Percentiles rank a stretch among this genome's conserved stretches.
These are phyloP conservation scores for Dendrobium chrysotoxum DNA, from an alignment of 106 monocot species.

Conservation along the genomic window DNA sequence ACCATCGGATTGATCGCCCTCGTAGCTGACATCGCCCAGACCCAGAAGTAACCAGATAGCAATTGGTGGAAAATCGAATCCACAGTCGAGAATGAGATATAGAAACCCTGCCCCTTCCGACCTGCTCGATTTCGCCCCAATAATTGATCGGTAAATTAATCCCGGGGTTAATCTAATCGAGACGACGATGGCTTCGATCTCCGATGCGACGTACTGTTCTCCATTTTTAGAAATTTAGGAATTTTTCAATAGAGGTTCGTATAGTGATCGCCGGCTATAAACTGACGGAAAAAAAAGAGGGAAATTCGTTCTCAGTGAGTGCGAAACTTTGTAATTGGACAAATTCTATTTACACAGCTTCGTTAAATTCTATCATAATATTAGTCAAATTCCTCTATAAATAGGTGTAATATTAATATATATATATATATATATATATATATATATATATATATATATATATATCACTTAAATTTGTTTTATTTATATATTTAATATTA, in stretches of 20 bases:
- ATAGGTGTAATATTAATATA: no score
- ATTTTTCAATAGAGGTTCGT: neutral
- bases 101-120: neutral
- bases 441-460: no score
- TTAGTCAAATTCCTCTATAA: no score
- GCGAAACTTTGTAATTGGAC: neutral
- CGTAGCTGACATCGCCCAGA: conserved; percentile 12
- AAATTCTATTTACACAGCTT: no score
- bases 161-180: neutral
- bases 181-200: neutral
- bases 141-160: neutral
- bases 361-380: no score
- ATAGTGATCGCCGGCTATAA: neutral
- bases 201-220: neutral
- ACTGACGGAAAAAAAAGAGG: neutral
- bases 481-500: no score
- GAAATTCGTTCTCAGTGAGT: neutral
- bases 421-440: no score
- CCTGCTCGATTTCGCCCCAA: neutral
- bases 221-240: neutral
- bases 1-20: conserved; percentile 6
- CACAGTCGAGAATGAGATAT: neutral
- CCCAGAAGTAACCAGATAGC: neutral
- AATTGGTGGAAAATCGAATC: neutral
- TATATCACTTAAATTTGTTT: no score